phyloP scores from a whole-genome alignment of 768 basidiomycete genomes.

The Hydnum rufescens region DNA sequence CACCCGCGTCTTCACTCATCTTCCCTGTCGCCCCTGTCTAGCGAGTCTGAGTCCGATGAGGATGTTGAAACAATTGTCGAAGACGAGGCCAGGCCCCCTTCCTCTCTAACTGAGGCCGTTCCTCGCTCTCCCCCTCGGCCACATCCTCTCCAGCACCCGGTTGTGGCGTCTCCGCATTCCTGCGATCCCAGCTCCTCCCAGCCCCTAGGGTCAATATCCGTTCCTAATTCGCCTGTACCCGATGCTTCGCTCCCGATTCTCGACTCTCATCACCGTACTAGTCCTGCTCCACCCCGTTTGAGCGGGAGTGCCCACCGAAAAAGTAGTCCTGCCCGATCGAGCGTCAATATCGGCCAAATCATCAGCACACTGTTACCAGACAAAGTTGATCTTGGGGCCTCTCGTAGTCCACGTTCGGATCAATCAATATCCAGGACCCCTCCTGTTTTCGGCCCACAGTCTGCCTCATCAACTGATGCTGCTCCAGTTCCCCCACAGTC shows the following conservation, averaged over 20 bases:
- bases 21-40: background rate
- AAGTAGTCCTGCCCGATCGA: background rate
- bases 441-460: too few relatives aligned
- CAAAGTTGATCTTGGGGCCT: conserved; percentile 13
- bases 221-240: background rate
- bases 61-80: background rate
- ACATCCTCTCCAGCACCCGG: background rate
- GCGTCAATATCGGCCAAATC: conserved; percentile 21
- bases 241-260: background rate
- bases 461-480: too few relatives aligned
- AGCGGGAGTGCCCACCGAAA: background rate
- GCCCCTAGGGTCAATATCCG: too few relatives aligned
- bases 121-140: background rate
- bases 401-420: background rate
- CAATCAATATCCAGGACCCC: conserved; percentile 13
- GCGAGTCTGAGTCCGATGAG: background rate
- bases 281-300: background rate
- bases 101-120: background rate
- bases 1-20: background rate
- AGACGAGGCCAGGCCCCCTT: background rate
- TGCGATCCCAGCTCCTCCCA: background rate
- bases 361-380: conserved; percentile 42
- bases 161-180: background rate
- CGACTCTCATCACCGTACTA: conserved; percentile 1
- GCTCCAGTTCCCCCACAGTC: background rate